These are phyloP conservation scores for Viridothelium virens DNA, from an alignment of 495 filamentous ascomycete genomes.

Conservation along the genomic window DNA sequence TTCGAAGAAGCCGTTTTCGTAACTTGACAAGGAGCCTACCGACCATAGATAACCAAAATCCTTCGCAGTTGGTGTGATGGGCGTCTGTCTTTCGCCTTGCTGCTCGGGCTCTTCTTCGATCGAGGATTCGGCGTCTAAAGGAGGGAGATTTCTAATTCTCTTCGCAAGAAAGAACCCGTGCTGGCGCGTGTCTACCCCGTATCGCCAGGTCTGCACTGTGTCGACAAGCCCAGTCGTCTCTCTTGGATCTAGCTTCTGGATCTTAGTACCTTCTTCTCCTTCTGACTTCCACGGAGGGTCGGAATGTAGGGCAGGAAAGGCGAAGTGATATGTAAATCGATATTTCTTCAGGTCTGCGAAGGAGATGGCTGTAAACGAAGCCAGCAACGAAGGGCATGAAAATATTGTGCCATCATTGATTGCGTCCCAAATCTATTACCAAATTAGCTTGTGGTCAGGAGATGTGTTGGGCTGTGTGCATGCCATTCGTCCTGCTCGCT, in stretches of 20 bases:
- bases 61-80: slow-evolving; percentile 32
- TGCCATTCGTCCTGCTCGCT: slow-evolving; percentile 68
- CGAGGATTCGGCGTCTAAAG: slow-evolving; percentile 2
- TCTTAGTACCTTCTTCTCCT: slow-evolving; percentile 19
- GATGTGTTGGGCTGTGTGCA: slow-evolving; percentile 22
- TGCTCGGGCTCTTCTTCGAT: slow-evolving; percentile 23
- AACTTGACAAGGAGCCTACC: slow-evolving; percentile 63
- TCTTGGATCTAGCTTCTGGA: slow-evolving; percentile 47
- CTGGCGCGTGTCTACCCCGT: slow-evolving; percentile 67
- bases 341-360: slow-evolving; percentile 97
- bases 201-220: slow-evolving; percentile 76
- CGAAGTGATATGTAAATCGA: slow-evolving; percentile 90
- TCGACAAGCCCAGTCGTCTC: slow-evolving; percentile 74
- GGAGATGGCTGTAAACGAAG: slow-evolving; percentile 81
- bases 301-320: slow-evolving; percentile 85
- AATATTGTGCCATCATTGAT: slow-evolving; percentile 94
- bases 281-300: slow-evolving; percentile 65
- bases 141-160: slow-evolving; percentile 39
- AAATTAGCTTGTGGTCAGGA: slow-evolving; percentile 13
- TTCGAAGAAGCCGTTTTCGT: slow-evolving; percentile 82
- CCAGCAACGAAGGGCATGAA: slow-evolving; percentile 80
- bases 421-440: slow-evolving; percentile 81
- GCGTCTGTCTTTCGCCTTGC: slow-evolving; percentile 22
- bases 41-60: slow-evolving; percentile 62
- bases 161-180: slow-evolving; percentile 93